Percentiles rank a stretch among this genome's conserved stretches.
These are phyloP conservation scores for Pelargonium australe DNA, from an alignment of 441 rosid species.

Conservation along the genomic window DNA sequence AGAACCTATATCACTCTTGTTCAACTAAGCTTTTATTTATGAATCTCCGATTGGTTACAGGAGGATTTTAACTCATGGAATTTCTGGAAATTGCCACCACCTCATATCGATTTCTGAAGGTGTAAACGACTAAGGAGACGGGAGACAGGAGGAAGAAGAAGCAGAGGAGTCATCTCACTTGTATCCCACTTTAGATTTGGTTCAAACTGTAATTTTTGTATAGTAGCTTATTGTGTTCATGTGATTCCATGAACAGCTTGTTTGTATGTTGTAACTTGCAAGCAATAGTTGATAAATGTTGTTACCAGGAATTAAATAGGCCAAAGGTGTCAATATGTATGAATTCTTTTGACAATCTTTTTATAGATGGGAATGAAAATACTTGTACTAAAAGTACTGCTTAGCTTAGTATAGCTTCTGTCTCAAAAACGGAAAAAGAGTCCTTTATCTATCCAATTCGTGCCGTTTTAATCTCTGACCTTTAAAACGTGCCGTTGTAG, in stretches of 20 bases:
- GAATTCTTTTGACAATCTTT: too few species aligned
- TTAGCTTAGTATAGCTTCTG: too few species aligned
- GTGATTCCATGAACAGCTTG: neutral
- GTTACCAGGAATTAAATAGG: too few species aligned
- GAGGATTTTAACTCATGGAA: slow-evolving; percentile 94
- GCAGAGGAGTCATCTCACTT: slow-evolving; percentile 5
- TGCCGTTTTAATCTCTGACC: too few species aligned
- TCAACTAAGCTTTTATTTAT: neutral
- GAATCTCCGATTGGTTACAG: slow-evolving; percentile 35
- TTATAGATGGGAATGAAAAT: too few species aligned
- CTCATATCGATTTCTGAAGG: slow-evolving; percentile 34
- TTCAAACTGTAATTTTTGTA: slow-evolving; percentile 19
- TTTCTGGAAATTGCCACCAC: slow-evolving; percentile 86
- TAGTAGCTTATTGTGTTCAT: neutral
- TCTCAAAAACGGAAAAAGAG: too few species aligned
- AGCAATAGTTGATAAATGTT: neutral
- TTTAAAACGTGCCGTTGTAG: too few species aligned
- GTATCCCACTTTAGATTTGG: slow-evolving; percentile 7
- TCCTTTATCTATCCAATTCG: too few species aligned
- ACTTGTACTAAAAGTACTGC: too few species aligned
- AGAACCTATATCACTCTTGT: too few species aligned
- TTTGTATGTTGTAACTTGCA: neutral
- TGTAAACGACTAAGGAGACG: neutral
- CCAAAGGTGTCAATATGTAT: too few species aligned
- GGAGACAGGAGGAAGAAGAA: neutral